Base-by-base conservation (phyloP, 345 rosid species). In the Acer negundo region DNA sequence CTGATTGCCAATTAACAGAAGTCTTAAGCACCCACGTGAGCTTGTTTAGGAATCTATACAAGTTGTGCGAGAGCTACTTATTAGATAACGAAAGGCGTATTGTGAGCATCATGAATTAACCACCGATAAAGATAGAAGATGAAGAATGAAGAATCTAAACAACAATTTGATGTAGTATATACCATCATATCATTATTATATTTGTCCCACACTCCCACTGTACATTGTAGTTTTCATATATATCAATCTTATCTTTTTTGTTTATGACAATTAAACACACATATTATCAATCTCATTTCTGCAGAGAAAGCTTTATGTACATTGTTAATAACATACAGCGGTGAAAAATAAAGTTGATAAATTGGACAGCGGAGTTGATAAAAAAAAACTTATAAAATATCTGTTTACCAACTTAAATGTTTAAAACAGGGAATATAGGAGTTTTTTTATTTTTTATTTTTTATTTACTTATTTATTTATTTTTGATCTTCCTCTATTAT, bases 131-230 rank as follows among this genome's bases (percentile, higher is more conserved):
- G 64, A 67, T 59, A 24, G 67, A 79, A 69, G 68, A 61, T 62
- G 24, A 53, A 62, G 51, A 51, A 59, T 62, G 24, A 53, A 62
- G 51, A 51, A 69, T 70, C 69, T 53, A 7, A 4, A 67, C 69
- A 9, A 22, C 69, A 72, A 61, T 40, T 69, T 11, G 65, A 17
- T 49, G 66, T 51, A 31, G 38, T 19, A 69, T n/a, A 20, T 47
- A 67, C 67, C 77, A 69, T 61, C 67, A 44, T 73, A 69, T 61
- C 67, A 62, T 73, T 74, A 62, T 74, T 62, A 24, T 63, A 17
- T n/a, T 47, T 63, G 69, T 63, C 69, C 69, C 42, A 62, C 13
- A 47, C 61, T 63, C 69, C 69, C 42, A 62, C 13, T 0, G 19
- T 19, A 40, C 35, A 8, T 6, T 24, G 44, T 62, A 47, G 17